phyloP scores from a whole-genome alignment of 2,329 filamentous ascomycete species.

The Thelonectria blattea region DNA sequence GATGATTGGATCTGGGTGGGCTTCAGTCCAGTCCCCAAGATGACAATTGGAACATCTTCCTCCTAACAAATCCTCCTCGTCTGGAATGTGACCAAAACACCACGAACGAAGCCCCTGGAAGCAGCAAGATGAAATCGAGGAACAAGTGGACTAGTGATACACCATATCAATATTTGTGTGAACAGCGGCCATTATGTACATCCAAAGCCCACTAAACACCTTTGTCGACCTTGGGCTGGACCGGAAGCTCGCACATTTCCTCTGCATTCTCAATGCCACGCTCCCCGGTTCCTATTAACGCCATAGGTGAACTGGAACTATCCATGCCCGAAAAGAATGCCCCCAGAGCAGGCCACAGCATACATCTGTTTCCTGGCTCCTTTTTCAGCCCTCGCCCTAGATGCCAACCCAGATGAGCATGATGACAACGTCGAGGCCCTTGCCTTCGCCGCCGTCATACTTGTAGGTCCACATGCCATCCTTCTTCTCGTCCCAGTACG shows the following conservation, averaged over 20 bases:
- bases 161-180: constrained; percentile 24
- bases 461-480: constrained; percentile 92
- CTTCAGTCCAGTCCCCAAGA: no score
- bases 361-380: constrained; percentile 13
- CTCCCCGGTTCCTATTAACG: constrained; percentile 38
- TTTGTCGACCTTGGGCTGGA: constrained; percentile 31
- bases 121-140: neutral
- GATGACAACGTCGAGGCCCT: constrained; percentile 73
- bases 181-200: constrained; percentile 36
- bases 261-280: constrained; percentile 36
- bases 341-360: constrained; percentile 17
- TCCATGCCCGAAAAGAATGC: constrained; percentile 27
- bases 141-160: constrained; percentile 24
- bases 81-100: neutral
- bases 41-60: no score
- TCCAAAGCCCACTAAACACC: constrained; percentile 36
- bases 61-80: no score
- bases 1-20: no score
- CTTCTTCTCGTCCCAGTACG: constrained; percentile 90
- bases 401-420: constrained; percentile 81
- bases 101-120: neutral
- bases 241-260: constrained; percentile 33
- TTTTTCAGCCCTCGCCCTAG: constrained; percentile 42
- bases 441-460: constrained; percentile 72
- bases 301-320: constrained; percentile 36